Evolutionary conservation across 768 basidiomycete species (phyloP).

Genomic region (Arthromyces matolae): DNA sequence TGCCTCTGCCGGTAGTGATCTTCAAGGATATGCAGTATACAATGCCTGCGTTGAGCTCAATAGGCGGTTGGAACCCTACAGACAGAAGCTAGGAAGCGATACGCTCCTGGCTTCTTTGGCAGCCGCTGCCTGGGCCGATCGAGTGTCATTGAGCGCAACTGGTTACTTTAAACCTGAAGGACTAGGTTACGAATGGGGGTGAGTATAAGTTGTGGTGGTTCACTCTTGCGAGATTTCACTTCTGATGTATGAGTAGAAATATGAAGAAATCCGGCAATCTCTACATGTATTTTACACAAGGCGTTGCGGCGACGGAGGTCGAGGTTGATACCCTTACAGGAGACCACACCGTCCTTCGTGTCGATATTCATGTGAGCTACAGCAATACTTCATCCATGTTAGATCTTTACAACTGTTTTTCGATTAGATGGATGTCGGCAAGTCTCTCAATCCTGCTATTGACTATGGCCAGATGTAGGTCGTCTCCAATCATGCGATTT

Average conservation of each 20-base stretch:
- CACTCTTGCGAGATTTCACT: no score
- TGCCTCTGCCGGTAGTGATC: conserved; percentile 13
- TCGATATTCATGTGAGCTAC: conserved; percentile 12
- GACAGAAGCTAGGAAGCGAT: conserved; percentile 12
- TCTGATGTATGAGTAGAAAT: no score
- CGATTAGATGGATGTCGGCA: conserved; percentile 15
- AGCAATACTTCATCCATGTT: not conserved
- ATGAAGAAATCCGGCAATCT: conserved; percentile 15
- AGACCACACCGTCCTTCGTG: conserved; percentile 16
- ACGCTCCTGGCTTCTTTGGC: conserved; percentile 10
- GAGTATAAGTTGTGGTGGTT: not conserved
- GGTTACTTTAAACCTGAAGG: conserved; percentile 12
- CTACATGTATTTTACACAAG: conserved; percentile 16
- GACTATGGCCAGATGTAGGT: conserved; percentile 16
- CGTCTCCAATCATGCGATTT: not conserved
- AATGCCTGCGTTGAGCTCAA: conserved; percentile 18
- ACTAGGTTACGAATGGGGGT: conserved; percentile 16
- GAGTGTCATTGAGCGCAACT: conserved; percentile 15
- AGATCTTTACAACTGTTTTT: not conserved
- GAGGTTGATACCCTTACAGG: conserved; percentile 15
- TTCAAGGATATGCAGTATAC: conserved; percentile 15
- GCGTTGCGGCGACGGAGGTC: conserved; percentile 16
- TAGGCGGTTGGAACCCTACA: conserved; percentile 10
- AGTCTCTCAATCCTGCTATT: conserved; percentile 15
- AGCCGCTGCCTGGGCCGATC: conserved; percentile 12